phyloP scores from a whole-genome alignment of 768 basidiomycete genomes.

The Kondoa malvinella region DNA sequence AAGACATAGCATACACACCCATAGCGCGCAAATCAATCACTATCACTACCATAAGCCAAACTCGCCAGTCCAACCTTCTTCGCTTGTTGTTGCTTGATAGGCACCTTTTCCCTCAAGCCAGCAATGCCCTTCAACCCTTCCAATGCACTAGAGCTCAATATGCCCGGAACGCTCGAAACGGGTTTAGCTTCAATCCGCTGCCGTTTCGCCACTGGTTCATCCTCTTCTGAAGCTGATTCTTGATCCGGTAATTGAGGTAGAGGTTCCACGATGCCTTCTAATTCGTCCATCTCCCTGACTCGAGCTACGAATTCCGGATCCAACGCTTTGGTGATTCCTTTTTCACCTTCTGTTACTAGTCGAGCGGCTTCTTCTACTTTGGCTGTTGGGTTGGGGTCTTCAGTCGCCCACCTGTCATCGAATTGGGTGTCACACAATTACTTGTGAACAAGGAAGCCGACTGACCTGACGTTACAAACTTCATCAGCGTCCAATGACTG shows the following conservation, averaged over 20 bases:
- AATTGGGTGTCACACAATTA: not conserved
- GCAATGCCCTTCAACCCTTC: slow-evolving; percentile 83
- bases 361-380: slow-evolving; percentile 71
- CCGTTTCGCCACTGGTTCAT: slow-evolving; percentile 24
- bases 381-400: slow-evolving; percentile 86
- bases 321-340: slow-evolving; percentile 64
- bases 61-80: not conserved
- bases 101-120: slow-evolving; percentile 59
- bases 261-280: slow-evolving; percentile 41
- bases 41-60: not conserved
- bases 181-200: slow-evolving; percentile 2
- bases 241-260: slow-evolving; percentile 24
- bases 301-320: slow-evolving; percentile 80
- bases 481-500: slow-evolving; percentile 95
- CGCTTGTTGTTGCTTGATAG: slow-evolving; percentile 13
- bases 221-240: slow-evolving; percentile 28
- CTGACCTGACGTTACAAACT: slow-evolving; percentile 74
- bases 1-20: no score
- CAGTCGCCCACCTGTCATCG: slow-evolving; percentile 64
- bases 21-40: not conserved
- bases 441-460: slow-evolving; percentile 1
- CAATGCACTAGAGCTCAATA: slow-evolving; percentile 67
- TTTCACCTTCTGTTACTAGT: slow-evolving; percentile 65
- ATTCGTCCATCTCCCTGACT: slow-evolving; percentile 61
- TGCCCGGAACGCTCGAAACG: slow-evolving; percentile 33